Percentiles rank a stretch among this genome's conserved stretches.
Conservation (phyloP, 345 rosid species). For the Salix suchowensis region DNA sequence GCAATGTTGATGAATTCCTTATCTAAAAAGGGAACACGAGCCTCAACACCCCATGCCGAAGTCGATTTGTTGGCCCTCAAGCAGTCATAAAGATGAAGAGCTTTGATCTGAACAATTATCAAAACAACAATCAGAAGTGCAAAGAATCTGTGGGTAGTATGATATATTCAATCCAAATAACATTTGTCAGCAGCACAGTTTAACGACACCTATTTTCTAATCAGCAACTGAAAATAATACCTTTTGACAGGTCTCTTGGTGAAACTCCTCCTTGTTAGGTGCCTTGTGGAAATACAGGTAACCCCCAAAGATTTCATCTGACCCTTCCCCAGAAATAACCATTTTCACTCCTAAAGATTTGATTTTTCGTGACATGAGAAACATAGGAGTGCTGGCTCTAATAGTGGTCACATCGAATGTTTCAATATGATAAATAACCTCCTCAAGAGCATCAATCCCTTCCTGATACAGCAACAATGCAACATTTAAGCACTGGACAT, state of each 20-base stretch:
- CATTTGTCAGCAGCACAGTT: not conserved
- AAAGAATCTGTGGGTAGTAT: not conserved
- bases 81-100: constrained; percentile 85
- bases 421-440: constrained; percentile 80
- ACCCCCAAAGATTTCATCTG: constrained; percentile 88
- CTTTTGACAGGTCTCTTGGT: constrained; percentile 79
- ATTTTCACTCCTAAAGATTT: constrained; percentile 84
- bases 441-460: constrained; percentile 82
- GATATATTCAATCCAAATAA: constrained; percentile 4
- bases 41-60: constrained; percentile 91
- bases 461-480: constrained; percentile 43
- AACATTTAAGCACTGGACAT: not conserved
- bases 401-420: constrained; percentile 81
- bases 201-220: not conserved
- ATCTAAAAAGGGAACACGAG: constrained; percentile 85
- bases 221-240: constrained; percentile 22
- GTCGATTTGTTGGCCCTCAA: constrained; percentile 84
- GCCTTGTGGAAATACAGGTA: constrained; percentile 84
- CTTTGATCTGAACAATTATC: constrained; percentile 54
- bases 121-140: constrained; percentile 10
- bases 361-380: constrained; percentile 85
- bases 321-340: constrained; percentile 90
- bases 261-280: constrained; percentile 73
- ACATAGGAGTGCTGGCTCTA: constrained; percentile 91
- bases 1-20: constrained; percentile 61